Evolutionary conservation across 1,284 basidiomycete species (phyloP), one percentile per base, ranked within the genome.

Genomic region (Pisolithus thermaeus): DNA sequence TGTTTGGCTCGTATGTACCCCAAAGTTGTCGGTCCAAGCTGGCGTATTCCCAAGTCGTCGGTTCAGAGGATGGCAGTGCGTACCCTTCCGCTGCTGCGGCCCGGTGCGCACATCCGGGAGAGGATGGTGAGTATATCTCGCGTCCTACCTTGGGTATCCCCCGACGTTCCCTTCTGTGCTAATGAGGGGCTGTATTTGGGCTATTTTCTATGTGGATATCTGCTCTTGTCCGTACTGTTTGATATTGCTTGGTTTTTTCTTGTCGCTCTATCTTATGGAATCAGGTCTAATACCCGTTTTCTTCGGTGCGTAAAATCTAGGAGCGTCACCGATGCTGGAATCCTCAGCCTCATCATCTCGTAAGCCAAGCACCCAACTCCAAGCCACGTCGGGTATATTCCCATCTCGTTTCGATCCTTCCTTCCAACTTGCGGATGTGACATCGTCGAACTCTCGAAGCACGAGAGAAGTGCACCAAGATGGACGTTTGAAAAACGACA

Each of bases 41-140:
- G 44, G 32, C 12, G 18, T 22, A 36, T 18, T 46, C 28, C 14
- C 44, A 46, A 32, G 30, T 18, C 22, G 30, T 22, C 30, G 28
- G n/a, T 20, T 22, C 30, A 9, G 30, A 20, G 4, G n/a, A 18
- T 32, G 16, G 16, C 14, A 42, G n/a, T 35, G n/a, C 35, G 32
- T 28, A 20, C 9, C 18, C 12, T 30, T 30, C 18, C 41, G 3
- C 23, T 42, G 12, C 22, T 14, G n/a, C 27, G 18, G 18, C 28
- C 35, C 28, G 43, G n/a, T 11, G 27, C 25, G 23, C 25, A 42
- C 22, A 18, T 16, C 41, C 27, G 16, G 30, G 28, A 35, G 35
- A 45, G 28, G 43, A 46, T 14, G 28, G 44, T 46, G 44, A 46
- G 44, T 46, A 46, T 36, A 46, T 46, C n/a, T 43, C 27, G 12